Evolutionary conservation across 176 grass and related monocot species (phyloP), one percentile per base, ranked within the genome.

Genomic region (Cenchrus americanus): DNA sequence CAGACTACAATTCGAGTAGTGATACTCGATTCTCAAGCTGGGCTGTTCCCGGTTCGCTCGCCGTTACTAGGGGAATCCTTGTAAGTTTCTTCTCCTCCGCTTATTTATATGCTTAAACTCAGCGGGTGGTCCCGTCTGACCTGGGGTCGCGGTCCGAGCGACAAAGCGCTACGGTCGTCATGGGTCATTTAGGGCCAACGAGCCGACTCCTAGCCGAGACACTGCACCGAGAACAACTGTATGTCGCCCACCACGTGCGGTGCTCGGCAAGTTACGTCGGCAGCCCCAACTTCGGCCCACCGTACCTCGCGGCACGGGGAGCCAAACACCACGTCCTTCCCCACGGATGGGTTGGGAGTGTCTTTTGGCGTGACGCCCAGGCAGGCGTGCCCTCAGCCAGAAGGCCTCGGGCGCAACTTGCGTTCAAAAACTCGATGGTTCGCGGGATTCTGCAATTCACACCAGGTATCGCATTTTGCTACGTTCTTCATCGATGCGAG

Each of bases 381-480:
- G 47, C 84, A 79, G 80, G 53, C 80, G 63, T 88, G 80, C 86
- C 86, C 80, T 83, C 72, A 32, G 14, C 76, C 80, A 64, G 62
- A 61, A 40, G 88, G 78, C 90, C 83, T 89, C 83, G 89, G 73
- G 86, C 90, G 83, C 90, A 92, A 92, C 90, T 91, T 89, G 83
- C 87, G 84, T 92, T 92, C 83, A 92, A 92, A 92, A 84, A 92
- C 83, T 92, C 69, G 87, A 92, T 92, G 91, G 84, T 87, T 93
- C 87, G 34, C 80, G 81, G 77, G 91, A 93, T 93, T 93, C 87
- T 87, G 71, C 84, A 93, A 88, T 92, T 92, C 90, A 88, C 90
- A 88, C 90, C 66, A 92, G n/a, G 82, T 88, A 92, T 92, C 82
- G 82, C 86, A 93, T 88, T 92, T 92, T 75, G 73, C 90, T 92